Percentiles rank a stretch among this genome's conserved stretches.
Evolutionary conservation across 352 stramenopile species (phyloP).

Genomic region (Phytopythium oedochilum): DNA sequence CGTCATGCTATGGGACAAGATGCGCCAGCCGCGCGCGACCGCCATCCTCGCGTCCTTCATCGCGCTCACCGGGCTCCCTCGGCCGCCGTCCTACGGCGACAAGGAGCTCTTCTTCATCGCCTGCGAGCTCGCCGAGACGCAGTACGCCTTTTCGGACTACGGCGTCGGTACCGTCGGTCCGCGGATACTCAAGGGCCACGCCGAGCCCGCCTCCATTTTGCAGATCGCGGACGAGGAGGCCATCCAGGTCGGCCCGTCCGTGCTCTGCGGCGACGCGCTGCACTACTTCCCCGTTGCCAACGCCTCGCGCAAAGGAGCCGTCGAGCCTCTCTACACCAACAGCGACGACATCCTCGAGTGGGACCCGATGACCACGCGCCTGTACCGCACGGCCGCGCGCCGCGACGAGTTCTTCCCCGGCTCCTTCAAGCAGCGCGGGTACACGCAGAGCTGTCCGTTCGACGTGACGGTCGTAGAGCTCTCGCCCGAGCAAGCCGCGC

Average conservation of each 20-base stretch:
- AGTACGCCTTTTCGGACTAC: conserved; percentile 38
- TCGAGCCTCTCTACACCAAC: conserved; percentile 38
- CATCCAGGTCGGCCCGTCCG: not conserved
- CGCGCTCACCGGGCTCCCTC: conserved; percentile 14
- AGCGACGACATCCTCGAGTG: conserved; percentile 41
- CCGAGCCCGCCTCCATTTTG: conserved; percentile 9
- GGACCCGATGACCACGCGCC: conserved; percentile 8
- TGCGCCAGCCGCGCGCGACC: conserved; percentile 30
- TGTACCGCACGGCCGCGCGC: conserved; percentile 27
- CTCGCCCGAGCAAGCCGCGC: conserved; percentile 10
- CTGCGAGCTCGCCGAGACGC: conserved; percentile 44
- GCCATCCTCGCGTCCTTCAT: conserved; percentile 39
- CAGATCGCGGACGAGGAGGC: not conserved
- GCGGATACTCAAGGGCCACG: conserved; percentile 10
- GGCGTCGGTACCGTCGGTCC: conserved; percentile 23
- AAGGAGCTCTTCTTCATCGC: conserved; percentile 52
- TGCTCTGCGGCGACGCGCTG: conserved; percentile 41
- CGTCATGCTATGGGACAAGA: conserved; percentile 43
- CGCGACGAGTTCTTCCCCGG: conserved; percentile 26
- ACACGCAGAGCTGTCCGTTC: conserved; percentile 32
- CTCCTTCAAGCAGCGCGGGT: conserved; percentile 26
- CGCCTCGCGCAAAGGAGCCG: conserved; percentile 7
- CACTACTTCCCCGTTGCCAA: conserved; percentile 30
- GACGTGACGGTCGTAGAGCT: conserved; percentile 25
- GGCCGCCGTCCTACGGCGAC: conserved; percentile 34